Evolutionary conservation across 257 asterid genomes (phyloP).

Genomic region (Ehretia macrophylla): DNA sequence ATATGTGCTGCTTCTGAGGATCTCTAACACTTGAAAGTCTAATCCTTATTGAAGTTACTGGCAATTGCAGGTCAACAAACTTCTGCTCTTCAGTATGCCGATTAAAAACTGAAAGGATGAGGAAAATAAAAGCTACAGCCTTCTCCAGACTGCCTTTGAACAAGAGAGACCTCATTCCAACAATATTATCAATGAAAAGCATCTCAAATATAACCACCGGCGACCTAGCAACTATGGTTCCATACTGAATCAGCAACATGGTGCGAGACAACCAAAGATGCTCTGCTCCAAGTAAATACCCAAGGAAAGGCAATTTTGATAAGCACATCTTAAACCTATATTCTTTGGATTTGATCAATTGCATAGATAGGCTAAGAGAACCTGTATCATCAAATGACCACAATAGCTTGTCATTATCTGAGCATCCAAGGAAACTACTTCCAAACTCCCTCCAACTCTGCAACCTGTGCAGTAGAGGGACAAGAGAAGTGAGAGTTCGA

Average conservation of each 20-base stretch:
- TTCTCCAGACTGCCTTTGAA: constrained; percentile 71
- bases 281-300: constrained; percentile 27
- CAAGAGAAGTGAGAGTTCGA: constrained; percentile 12
- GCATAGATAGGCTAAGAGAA: constrained; percentile 32
- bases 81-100: constrained; percentile 45
- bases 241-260: constrained; percentile 55
- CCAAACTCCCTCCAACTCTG: constrained; percentile 15
- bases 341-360: constrained; percentile 30
- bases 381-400: constrained; percentile 50
- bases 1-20: constrained; percentile 48
- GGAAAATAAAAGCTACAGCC: constrained; percentile 59
- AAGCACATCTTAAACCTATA: constrained; percentile 41
- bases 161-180: constrained; percentile 69
- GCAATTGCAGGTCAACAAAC: constrained; percentile 44
- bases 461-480: constrained; percentile 18
- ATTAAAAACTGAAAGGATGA: constrained; percentile 54
- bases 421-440: constrained; percentile 11
- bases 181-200: constrained; percentile 69
- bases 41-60: constrained; percentile 74
- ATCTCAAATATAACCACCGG: constrained; percentile 76
- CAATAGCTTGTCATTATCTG: constrained; percentile 21
- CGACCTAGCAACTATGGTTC: constrained; percentile 55
- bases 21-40: constrained; percentile 53
- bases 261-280: constrained; percentile 39
- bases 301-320: constrained; percentile 34